Evolutionary conservation across 768 basidiomycete species (phyloP).

Genomic region (Rhizopogon rudus): DNA sequence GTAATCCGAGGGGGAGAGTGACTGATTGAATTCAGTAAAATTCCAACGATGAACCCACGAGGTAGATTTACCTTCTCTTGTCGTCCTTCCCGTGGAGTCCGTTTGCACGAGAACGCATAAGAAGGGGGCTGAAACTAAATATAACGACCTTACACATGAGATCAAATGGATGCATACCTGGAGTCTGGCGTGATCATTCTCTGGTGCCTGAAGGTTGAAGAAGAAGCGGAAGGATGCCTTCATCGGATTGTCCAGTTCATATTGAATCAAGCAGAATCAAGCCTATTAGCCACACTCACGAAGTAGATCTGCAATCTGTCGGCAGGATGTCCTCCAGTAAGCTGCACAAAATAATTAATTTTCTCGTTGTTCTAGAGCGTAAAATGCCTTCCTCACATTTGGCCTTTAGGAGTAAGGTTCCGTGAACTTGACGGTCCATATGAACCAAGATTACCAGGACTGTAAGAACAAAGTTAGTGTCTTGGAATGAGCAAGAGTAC

Average conservation of each 20-base stretch:
- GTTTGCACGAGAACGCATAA: constrained; percentile 14
- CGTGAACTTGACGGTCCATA: constrained; percentile 20
- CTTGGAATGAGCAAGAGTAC: background rate
- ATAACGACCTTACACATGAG: constrained; percentile 1
- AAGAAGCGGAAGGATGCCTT: constrained; percentile 16
- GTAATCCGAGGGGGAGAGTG: background rate
- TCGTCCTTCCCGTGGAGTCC: constrained; percentile 9
- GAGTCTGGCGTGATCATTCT: constrained; percentile 28
- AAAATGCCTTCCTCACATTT: constrained; percentile 13
- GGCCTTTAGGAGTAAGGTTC: constrained; percentile 6
- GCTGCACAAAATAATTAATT: background rate
- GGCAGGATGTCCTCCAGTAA: constrained; percentile 10
- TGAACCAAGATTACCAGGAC: constrained; percentile 28
- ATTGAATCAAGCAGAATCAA: constrained; percentile 2
- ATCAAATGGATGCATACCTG: constrained; percentile 13
- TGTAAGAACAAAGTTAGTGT: constrained; percentile 14
- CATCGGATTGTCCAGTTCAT: background rate
- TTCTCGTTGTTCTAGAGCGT: background rate
- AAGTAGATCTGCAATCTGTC: constrained; percentile 16
- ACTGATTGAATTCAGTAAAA: background rate
- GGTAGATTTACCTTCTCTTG: background rate
- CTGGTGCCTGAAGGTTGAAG: constrained; percentile 11
- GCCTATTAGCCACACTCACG: constrained; percentile 12
- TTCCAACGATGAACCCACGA: too few relatives aligned
- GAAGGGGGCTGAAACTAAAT: constrained; percentile 15